These are phyloP conservation scores for Cladophialophora carrionii DNA, from an alignment of 2,329 filamentous ascomycete species.

Conservation along the genomic window DNA sequence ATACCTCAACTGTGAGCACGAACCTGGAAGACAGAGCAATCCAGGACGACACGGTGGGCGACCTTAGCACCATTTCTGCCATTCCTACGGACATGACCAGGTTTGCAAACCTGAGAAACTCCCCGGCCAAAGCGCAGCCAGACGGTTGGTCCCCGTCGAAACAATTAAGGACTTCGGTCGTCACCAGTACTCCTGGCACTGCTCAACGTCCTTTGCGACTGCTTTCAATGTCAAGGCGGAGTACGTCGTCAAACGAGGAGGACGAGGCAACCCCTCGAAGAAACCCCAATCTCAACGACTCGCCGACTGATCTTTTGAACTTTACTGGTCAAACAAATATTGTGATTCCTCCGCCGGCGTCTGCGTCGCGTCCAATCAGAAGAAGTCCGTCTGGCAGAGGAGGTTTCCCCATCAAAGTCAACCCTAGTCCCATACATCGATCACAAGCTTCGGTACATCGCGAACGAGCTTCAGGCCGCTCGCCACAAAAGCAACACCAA, in stretches of 20 bases:
- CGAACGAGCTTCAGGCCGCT: slow-evolving; percentile 36
- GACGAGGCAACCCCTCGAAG: slow-evolving; percentile 54
- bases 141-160: slow-evolving; percentile 51
- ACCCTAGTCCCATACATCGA: slow-evolving; percentile 36
- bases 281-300: slow-evolving; percentile 55
- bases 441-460: slow-evolving; percentile 40
- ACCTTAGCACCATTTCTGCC: slow-evolving; percentile 84
- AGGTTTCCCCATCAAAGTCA: slow-evolving; percentile 39
- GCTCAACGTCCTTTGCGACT: slow-evolving; percentile 45
- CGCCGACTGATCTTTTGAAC: slow-evolving; percentile 75
- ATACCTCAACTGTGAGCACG: slow-evolving; percentile 37
- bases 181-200: slow-evolving; percentile 55
- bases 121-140: slow-evolving; percentile 56
- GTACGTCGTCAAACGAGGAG: slow-evolving; percentile 43
- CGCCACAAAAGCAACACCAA: slow-evolving; percentile 39
- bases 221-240: slow-evolving; percentile 39
- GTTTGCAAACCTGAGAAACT: slow-evolving; percentile 73
- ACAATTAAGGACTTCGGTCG: slow-evolving; percentile 38
- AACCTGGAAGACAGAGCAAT: slow-evolving; percentile 39
- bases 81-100: slow-evolving; percentile 80
- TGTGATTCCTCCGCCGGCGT: slow-evolving; percentile 54
- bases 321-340: slow-evolving; percentile 78
- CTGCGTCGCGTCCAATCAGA: slow-evolving; percentile 45
- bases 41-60: slow-evolving; percentile 47
- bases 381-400: slow-evolving; percentile 46